Evolutionary conservation across 192 early-diverging fungal genomes (phyloP), one percentile per base, ranked within the genome.

Genomic region (Dissophora globulifera): DNA sequence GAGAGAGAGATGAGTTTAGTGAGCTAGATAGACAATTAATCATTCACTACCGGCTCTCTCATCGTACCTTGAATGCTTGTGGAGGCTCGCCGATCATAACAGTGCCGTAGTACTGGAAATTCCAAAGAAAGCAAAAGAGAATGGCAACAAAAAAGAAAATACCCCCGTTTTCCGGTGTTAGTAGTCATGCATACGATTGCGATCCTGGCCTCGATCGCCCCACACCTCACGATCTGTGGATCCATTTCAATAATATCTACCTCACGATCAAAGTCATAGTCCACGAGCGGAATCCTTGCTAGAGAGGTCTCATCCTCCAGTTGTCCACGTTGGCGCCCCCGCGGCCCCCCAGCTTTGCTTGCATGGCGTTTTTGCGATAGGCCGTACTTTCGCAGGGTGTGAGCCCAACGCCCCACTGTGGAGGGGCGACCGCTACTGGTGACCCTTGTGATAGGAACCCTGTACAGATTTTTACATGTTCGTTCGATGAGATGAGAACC

Each of bases 21-120:
- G 13, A 13, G 38, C 8, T 40, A 10, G 13, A 13, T 40, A 40
- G n/a, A n/a, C n/a, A n/a, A n/a, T n/a, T n/a, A n/a, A n/a, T n/a
- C 38, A 40, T 40, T 40, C 38, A 40, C 13, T 40, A 40, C 38
- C 13, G 38, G 8, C 13, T 7, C 38, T 40, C 8, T 38, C 13
- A 9, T 13, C 43, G 4, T 45, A 58, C 40, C 58, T 89, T 89
- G 69, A 91, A 87, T 13, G 70, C 64, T 50, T 89, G 87, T 17
- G 87, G 84, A 45, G 89, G 89, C 19, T 87, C 68, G n/a, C 89
- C 89, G 27, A 89, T 79, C 17, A 82, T 64, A 22, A 89, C 86
- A n/a, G 71, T 75, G 40, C 83, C 87, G 50, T 89, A 91, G 66
- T 91, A 91, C 82, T 91, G 59, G 23, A 55, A 10, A 2, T 3